Percentiles rank a stretch among this genome's conserved stretches.
These are phyloP conservation scores for Phaeoacremonium minimum DNA, from an alignment of 2,329 filamentous ascomycete species.

Conservation along the genomic window DNA sequence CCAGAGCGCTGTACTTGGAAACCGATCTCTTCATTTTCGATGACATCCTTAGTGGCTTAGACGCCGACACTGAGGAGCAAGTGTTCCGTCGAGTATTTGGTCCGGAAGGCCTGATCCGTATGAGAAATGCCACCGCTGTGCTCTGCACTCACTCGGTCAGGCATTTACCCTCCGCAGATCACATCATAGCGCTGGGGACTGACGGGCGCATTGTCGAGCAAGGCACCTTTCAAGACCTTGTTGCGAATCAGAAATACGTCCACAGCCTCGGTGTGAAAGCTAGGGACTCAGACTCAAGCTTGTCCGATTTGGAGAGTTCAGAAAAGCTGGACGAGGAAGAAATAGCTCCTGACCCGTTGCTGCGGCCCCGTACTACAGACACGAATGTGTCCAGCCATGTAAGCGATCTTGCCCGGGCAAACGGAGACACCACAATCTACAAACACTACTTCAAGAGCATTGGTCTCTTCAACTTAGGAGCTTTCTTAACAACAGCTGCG, in stretches of 20 bases:
- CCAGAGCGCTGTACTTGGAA: slow-evolving; percentile 15
- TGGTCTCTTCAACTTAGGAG: slow-evolving; percentile 7
- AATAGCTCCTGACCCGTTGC: background rate
- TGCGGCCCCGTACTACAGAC: slow-evolving; percentile 4
- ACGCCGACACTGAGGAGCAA: slow-evolving; percentile 32
- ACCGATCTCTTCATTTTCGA: slow-evolving; percentile 27
- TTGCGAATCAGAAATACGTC: slow-evolving; percentile 30
- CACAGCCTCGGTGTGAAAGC: slow-evolving; percentile 28
- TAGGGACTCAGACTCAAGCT: slow-evolving; percentile 7
- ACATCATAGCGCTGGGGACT: slow-evolving; percentile 39
- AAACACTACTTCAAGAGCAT: slow-evolving; percentile 26
- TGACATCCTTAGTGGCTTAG: slow-evolving; percentile 33
- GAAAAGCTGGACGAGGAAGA: background rate
- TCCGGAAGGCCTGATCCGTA: slow-evolving; percentile 20
- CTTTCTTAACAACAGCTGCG: slow-evolving; percentile 15
- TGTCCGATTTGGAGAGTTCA: slow-evolving; percentile 10
- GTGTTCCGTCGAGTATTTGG: slow-evolving; percentile 35
- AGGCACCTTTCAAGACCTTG: slow-evolving; percentile 31
- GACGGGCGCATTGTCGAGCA: slow-evolving; percentile 38
- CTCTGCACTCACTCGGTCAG: slow-evolving; percentile 33
- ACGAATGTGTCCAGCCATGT: background rate
- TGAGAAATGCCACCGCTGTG: slow-evolving; percentile 17
- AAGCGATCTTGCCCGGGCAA: background rate
- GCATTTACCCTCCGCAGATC: slow-evolving; percentile 34
- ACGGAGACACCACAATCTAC: slow-evolving; percentile 20